Base-by-base conservation (phyloP, 306 rosid species). In the Corylus heterophylla region DNA sequence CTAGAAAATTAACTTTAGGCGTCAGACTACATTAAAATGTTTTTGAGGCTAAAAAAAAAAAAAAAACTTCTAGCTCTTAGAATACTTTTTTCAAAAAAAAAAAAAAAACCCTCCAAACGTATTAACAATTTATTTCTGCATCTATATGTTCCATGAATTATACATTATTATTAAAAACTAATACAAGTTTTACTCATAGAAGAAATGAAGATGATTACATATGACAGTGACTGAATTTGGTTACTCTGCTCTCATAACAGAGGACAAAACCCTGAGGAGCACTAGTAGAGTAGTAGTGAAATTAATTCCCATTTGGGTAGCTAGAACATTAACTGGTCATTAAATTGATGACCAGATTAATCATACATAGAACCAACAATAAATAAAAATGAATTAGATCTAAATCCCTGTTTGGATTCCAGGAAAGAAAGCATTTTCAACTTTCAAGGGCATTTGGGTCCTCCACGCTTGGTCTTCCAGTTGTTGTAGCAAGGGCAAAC, bases 401-500 rank as follows among this genome's bases (percentile, higher is more conserved):
- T 56, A n/a, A 54, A 68, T 47, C 64, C 66, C 59, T 62, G 54
- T 51, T 75, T 49, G 67, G 79, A 47, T 50, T 75, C 12, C 63
- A 64, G 16, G 5, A 54, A 10, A 50, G 47, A 29, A 22, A 5
- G 45, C 5, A 22, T 3, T 35, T 18, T 11, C 2, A n/a, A 62
- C 29, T 13, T 73, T 85, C 69, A 86, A 84, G 89, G 91, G 69
- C 91, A 88, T 69, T 89, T 89, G 66, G 93, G 93, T 66, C 93
- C 91, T 80, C 88, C 93, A 22, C 77, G 71, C 85, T 81, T 79
- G 81, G 88, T 90, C 87, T 90, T 88, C 88, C 89, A 84, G 82
- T 88, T 90, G 87, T 84, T 90, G 86, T 86, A 90, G 83, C 93
- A 90, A 22, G 93, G 91, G 47, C 91, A 90, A 48, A 86, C 85